A percentile compares a stretch with the other conserved stretches of the same genome.
Evolutionary conservation across 768 basidiomycete species (phyloP).

Genomic region (Auricularia sp.): DNA sequence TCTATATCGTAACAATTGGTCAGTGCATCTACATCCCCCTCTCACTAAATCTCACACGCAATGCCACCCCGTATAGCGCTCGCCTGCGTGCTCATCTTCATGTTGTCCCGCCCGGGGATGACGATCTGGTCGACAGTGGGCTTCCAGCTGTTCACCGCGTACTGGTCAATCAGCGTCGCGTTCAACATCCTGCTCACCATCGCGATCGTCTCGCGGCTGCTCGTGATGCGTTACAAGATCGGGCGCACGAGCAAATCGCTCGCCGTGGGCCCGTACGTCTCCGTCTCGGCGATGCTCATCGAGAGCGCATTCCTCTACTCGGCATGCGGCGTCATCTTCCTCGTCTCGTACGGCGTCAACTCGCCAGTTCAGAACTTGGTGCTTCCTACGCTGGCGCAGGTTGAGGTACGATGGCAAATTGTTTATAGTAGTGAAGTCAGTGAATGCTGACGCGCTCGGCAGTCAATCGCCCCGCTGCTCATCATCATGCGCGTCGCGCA

Average conservation of each 20-base stretch:
- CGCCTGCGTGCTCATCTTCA: conserved; percentile 10
- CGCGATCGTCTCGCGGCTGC: conserved; percentile 14
- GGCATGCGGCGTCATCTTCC: conserved; percentile 19
- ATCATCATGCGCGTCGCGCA: conserved; percentile 28
- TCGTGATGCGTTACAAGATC: conserved; percentile 14
- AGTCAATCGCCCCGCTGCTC: conserved; percentile 26
- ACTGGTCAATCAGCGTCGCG: conserved; percentile 14
- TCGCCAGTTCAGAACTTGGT: conserved; percentile 23
- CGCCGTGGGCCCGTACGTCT: conserved; percentile 18
- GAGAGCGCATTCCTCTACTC: conserved; percentile 26
- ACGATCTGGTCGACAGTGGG: conserved; percentile 10
- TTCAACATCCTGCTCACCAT: conserved; percentile 16
- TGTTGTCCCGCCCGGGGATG: conserved; percentile 10
- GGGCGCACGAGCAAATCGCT: not conserved
- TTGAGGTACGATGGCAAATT: conserved; percentile 9
- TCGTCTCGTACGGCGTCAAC: conserved; percentile 19
- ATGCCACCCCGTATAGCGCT: conserved; percentile 1
- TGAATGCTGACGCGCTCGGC: too few relatives aligned
- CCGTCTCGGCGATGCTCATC: conserved; percentile 22
- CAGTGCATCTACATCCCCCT: not conserved
- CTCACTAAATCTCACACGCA: conserved; percentile 4
- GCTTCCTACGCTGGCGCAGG: conserved; percentile 22
- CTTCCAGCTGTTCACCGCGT: conserved; percentile 12
- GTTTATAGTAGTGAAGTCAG: too few relatives aligned
- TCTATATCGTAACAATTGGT: conserved; percentile 10